Conservation (phyloP, 371 early-diverging fungal genomes). For the Lichtheimia corymbifera region DNA sequence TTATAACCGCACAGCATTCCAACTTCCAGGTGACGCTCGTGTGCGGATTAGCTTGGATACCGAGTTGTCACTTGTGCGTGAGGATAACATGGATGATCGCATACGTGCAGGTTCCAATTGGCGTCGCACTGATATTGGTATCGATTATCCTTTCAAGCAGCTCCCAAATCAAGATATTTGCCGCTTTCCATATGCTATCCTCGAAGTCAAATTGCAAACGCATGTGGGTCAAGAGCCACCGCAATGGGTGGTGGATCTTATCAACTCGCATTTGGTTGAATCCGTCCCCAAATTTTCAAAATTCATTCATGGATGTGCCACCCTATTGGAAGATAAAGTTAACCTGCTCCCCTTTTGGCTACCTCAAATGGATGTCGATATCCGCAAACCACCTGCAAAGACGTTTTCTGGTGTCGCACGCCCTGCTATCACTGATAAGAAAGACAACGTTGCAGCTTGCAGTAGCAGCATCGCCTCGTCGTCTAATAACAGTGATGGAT, state of each 20-base stretch:
- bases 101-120: slow-evolving; percentile 84
- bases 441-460: slow-evolving; percentile 21
- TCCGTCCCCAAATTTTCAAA: slow-evolving; percentile 99
- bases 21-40: slow-evolving; percentile 97
- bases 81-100: slow-evolving; percentile 80
- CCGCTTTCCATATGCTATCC: slow-evolving; percentile 96
- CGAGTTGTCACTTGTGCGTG: slow-evolving; percentile 95
- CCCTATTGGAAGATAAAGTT: slow-evolving; percentile 87
- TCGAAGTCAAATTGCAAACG: slow-evolving; percentile 98
- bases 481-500: slow-evolving; percentile 26
- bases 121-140: slow-evolving; percentile 93
- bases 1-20: slow-evolving; percentile 99
- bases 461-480: slow-evolving; percentile 18
- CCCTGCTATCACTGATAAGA: slow-evolving; percentile 24
- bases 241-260: slow-evolving; percentile 93
- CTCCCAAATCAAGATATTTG: slow-evolving; percentile 85
- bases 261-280: slow-evolving; percentile 91
- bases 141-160: slow-evolving; percentile 91
- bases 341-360: slow-evolving; percentile 97
- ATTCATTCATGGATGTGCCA: slow-evolving; percentile 97
- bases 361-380: slow-evolving; percentile 96
- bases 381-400: slow-evolving; percentile 70
- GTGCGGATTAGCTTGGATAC: slow-evolving; percentile 99
- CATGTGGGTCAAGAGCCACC: slow-evolving; percentile 92
- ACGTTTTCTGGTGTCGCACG: slow-evolving; percentile 39